A percentile compares a stretch with the other conserved stretches of the same genome.
Evolutionary conservation across 345 rosid genomes (phyloP).

Genomic region (Orychophragmus violaceus): DNA sequence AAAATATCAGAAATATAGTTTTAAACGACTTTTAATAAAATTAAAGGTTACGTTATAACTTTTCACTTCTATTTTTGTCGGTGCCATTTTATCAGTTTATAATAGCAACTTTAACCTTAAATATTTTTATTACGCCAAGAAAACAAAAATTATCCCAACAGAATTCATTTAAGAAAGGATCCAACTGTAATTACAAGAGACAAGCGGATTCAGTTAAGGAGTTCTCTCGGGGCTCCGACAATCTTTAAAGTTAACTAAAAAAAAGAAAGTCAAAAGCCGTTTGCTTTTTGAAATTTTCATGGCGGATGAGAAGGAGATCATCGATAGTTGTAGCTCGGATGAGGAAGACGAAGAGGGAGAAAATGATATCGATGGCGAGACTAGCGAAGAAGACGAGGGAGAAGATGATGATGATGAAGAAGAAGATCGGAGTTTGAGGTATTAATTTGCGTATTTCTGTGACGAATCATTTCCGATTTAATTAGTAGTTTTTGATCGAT

Average conservation of each 20-base stretch:
- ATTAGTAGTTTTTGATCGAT: neutral
- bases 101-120: too few species aligned
- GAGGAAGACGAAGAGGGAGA: slow-evolving; percentile 24
- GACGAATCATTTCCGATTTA: neutral
- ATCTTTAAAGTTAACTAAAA: neutral
- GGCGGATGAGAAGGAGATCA: slow-evolving; percentile 21
- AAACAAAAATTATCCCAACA: neutral
- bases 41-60: too few species aligned
- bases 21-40: too few species aligned
- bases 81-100: too few species aligned
- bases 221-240: slow-evolving; percentile 12
- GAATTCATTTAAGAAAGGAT: neutral
- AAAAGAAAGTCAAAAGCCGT: neutral
- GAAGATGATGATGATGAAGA: slow-evolving; percentile 16
- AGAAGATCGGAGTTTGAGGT: slow-evolving; percentile 26
- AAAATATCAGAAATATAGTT: too few species aligned
- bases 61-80: too few species aligned
- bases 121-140: neutral
- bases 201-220: neutral
- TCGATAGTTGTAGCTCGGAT: neutral
- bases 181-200: slow-evolving; percentile 4
- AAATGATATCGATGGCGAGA: neutral
- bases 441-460: neutral
- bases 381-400: slow-evolving; percentile 3
- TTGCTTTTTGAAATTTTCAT: slow-evolving; percentile 25